Percentiles rank a stretch among this genome's conserved stretches.
Conservation (phyloP, 2,329 filamentous ascomycete species). For the Akanthomyces dipterigenus region DNA sequence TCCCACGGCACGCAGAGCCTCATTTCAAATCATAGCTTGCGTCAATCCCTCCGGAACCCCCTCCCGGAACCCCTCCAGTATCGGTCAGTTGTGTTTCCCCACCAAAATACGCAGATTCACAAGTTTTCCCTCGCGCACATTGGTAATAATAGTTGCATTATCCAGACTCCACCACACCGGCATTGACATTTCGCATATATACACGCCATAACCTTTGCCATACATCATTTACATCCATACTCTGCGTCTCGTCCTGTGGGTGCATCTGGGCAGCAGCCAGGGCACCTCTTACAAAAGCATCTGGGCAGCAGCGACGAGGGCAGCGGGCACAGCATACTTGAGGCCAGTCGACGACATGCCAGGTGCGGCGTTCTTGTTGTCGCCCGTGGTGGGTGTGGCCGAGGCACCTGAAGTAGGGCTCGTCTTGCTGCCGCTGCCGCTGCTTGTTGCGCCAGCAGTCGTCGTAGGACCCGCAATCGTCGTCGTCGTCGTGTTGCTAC, state of each 20-base stretch:
- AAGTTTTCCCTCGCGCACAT: too few species aligned
- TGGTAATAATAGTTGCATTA: too few species aligned
- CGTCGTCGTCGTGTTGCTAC: conserved; percentile 9
- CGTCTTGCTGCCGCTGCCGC: neutral
- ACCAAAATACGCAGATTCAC: too few species aligned
- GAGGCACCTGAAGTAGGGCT: neutral
- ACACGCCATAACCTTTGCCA: too few species aligned
- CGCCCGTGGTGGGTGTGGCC: neutral
- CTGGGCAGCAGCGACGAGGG: conserved; percentile 1
- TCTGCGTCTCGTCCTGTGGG: too few species aligned
- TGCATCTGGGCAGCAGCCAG: too few species aligned
- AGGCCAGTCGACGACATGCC: conserved; percentile 2
- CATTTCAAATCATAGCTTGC: too few species aligned
- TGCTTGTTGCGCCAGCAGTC: conserved; percentile 9
- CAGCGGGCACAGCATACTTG: conserved; percentile 3
- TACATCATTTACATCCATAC: neutral
- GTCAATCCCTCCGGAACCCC: too few species aligned
- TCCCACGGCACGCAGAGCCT: neutral
- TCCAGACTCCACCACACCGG: too few species aligned
- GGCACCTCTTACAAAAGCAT: conserved; percentile 5
- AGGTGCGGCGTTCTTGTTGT: conserved; percentile 1
- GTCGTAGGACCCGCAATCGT: conserved; percentile 6
- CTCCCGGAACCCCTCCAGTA: too few species aligned
- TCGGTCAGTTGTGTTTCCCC: too few species aligned
- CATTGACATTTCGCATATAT: too few species aligned